Percentiles rank a stretch among this genome's conserved stretches.
Conservation (phyloP, 1,139 yeast genomes). For the Debaryomyces subglobosus region DNA sequence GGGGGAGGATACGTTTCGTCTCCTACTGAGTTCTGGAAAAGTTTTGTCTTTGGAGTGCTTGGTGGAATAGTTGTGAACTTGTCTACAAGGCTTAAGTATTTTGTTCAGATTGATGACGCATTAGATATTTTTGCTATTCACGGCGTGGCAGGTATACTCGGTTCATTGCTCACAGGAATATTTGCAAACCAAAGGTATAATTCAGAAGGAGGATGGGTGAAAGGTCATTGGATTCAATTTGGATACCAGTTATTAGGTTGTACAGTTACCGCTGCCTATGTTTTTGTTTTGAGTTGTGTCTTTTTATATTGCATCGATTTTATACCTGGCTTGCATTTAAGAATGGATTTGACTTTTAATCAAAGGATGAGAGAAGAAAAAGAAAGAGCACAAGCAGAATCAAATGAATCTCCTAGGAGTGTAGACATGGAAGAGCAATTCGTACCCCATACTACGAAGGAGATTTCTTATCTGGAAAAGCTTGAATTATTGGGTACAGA, state of each 20-base stretch:
- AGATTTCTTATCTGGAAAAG: conserved; percentile 25
- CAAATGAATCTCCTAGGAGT: conserved; percentile 7
- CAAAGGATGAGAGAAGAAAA: conserved; percentile 29
- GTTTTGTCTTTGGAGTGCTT: conserved; percentile 42
- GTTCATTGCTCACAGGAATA: conserved; percentile 46
- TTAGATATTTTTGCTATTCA: conserved; percentile 51
- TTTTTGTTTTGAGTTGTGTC: conserved; percentile 37
- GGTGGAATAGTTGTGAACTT: conserved; percentile 43
- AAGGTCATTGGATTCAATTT: conserved; percentile 50
- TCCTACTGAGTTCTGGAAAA: conserved; percentile 44
- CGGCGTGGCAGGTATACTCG: conserved; percentile 48
- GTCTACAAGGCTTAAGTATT: conserved; percentile 46
- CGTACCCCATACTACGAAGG: conserved; percentile 13
- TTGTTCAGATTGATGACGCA: conserved; percentile 45
- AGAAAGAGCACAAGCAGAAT: conserved; percentile 8
- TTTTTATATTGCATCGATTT: conserved; percentile 45
- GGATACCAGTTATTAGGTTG: conserved; percentile 52
- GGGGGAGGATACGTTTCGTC: conserved; percentile 49
- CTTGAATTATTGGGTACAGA: conserved; percentile 55
- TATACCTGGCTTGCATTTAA: conserved; percentile 50
- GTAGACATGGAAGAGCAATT: conserved; percentile 24
- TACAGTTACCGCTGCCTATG: conserved; percentile 44
- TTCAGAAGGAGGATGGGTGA: conserved; percentile 52
- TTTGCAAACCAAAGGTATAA: conserved; percentile 39
- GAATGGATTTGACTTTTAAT: conserved; percentile 48